Evolutionary conservation across 805 yeast species (phyloP).

Genomic region (Metschnikowia reukaufii): DNA sequence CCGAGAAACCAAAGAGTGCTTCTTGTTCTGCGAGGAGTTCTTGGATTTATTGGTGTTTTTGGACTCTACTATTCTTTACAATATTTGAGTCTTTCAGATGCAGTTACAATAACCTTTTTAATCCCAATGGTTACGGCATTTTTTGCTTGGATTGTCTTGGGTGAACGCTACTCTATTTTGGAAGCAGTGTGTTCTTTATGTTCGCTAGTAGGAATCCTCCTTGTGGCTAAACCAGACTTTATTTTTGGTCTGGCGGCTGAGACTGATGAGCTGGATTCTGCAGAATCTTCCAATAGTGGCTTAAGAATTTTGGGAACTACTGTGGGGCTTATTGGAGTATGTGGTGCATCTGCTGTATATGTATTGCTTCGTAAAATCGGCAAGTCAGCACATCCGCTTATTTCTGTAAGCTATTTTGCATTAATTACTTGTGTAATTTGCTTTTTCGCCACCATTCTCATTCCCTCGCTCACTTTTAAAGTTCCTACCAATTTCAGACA

Average conservation of each 20-base stretch:
- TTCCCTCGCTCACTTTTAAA: conserved; percentile 61
- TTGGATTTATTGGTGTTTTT: conserved; percentile 76
- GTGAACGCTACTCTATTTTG: conserved; percentile 61
- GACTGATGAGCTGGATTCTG: conserved; percentile 32
- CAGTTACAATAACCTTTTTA: conserved; percentile 76
- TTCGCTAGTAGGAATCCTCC: conserved; percentile 72
- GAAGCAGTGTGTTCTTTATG: conserved; percentile 70
- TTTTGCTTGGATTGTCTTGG: conserved; percentile 64
- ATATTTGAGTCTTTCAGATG: conserved; percentile 76
- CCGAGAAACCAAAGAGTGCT: conserved; percentile 55
- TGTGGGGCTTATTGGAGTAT: conserved; percentile 64
- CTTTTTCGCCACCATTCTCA: conserved; percentile 46
- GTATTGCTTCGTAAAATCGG: conserved; percentile 76
- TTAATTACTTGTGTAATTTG: conserved; percentile 58
- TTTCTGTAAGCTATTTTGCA: conserved; percentile 78
- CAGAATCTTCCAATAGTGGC: conserved; percentile 53
- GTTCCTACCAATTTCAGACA: conserved; percentile 61
- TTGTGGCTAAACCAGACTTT: conserved; percentile 80
- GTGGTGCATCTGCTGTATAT: conserved; percentile 69
- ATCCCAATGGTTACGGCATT: conserved; percentile 76
- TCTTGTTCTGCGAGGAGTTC: conserved; percentile 60
- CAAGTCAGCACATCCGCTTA: conserved; percentile 71
- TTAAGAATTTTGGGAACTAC: conserved; percentile 61
- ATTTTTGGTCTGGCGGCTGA: conserved; percentile 51
- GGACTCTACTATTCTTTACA: conserved; percentile 73